phyloP scores from a whole-genome alignment of 129 eudicot species.

The Lactuca sativa region DNA sequence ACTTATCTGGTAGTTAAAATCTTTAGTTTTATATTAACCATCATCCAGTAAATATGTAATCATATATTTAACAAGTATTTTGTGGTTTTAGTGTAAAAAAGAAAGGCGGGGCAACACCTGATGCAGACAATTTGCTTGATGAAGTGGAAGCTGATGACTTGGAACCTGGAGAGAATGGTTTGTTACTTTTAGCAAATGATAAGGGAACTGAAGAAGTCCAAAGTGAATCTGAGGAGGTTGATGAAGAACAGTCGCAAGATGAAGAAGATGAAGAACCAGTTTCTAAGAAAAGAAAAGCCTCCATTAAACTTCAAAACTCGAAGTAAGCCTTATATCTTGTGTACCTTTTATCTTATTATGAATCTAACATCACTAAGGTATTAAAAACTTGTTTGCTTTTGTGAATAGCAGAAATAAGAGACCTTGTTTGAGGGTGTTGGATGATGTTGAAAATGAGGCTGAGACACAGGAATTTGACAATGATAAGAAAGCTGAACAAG shows the following conservation, averaged over 20 bases:
- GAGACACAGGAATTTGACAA: slow-evolving; percentile 29
- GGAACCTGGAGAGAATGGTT: slow-evolving; percentile 42
- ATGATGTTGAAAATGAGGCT: slow-evolving; percentile 33
- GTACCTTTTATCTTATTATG: slow-evolving; percentile 6
- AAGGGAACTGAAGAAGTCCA: slow-evolving; percentile 62
- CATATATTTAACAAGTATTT: slow-evolving; percentile 7
- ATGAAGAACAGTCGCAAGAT: slow-evolving; percentile 40
- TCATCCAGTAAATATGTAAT: background rate
- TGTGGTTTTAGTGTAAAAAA: slow-evolving; percentile 58
- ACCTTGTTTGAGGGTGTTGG: slow-evolving; percentile 33
- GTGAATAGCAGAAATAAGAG: slow-evolving; percentile 54
- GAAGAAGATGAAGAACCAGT: slow-evolving; percentile 39
- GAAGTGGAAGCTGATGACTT: slow-evolving; percentile 37
- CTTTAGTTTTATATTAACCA: slow-evolving; percentile 1
- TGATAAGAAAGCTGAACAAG: slow-evolving; percentile 39
- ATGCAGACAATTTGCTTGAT: slow-evolving; percentile 33
- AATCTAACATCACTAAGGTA: background rate
- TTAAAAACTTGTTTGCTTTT: slow-evolving; percentile 5
- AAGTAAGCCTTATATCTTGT: slow-evolving; percentile 44
- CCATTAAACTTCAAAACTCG: slow-evolving; percentile 43
- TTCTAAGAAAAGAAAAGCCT: slow-evolving; percentile 73
- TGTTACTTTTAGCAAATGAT: slow-evolving; percentile 65
- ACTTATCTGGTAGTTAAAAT: slow-evolving; percentile 61
- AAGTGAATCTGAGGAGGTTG: slow-evolving; percentile 50
- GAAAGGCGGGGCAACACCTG: slow-evolving; percentile 38